phyloP scores from a whole-genome alignment of 345 rosid genomes.

The Acer campestre region DNA sequence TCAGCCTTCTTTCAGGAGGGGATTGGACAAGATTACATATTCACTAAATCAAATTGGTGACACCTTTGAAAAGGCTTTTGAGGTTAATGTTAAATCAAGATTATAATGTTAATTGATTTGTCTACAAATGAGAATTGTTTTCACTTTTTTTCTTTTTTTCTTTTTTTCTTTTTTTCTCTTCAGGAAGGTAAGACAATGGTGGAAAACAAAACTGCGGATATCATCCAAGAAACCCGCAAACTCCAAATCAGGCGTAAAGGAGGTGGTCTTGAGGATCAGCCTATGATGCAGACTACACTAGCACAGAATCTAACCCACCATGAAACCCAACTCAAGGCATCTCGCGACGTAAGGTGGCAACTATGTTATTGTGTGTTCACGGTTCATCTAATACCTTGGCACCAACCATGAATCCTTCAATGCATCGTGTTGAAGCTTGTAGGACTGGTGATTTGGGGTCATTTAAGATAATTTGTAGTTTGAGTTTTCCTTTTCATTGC shows the following conservation, averaged over 20 bases:
- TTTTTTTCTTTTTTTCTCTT: conserved; percentile 1
- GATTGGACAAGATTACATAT: conserved; percentile 68
- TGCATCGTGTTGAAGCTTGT: conserved; percentile 2
- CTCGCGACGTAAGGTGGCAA: conserved; percentile 97
- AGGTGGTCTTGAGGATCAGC: conserved; percentile 38
- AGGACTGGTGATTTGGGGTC: neutral
- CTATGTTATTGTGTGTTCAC: conserved; percentile 44
- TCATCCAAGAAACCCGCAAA: conserved; percentile 73
- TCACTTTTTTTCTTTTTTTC: conserved; percentile 4
- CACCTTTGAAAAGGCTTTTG: conserved; percentile 86
- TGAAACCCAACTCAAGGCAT: conserved; percentile 94
- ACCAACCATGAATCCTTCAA: neutral
- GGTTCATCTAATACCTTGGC: conserved; percentile 28
- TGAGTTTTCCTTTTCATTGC: neutral
- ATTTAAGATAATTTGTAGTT: neutral
- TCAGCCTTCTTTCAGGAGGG: conserved; percentile 55
- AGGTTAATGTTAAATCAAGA: conserved; percentile 36
- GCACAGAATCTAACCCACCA: conserved; percentile 51
- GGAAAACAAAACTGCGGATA: conserved; percentile 76
- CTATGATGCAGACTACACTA: conserved; percentile 32
- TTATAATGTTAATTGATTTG: neutral
- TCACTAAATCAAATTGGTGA: conserved; percentile 89
- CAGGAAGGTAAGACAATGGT: conserved; percentile 91
- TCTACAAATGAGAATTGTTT: neutral
- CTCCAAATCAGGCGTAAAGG: conserved; percentile 77